These are phyloP conservation scores for Hypoxylon sp. DNA, from an alignment of 2,329 filamentous ascomycete species.

Conservation along the genomic window DNA sequence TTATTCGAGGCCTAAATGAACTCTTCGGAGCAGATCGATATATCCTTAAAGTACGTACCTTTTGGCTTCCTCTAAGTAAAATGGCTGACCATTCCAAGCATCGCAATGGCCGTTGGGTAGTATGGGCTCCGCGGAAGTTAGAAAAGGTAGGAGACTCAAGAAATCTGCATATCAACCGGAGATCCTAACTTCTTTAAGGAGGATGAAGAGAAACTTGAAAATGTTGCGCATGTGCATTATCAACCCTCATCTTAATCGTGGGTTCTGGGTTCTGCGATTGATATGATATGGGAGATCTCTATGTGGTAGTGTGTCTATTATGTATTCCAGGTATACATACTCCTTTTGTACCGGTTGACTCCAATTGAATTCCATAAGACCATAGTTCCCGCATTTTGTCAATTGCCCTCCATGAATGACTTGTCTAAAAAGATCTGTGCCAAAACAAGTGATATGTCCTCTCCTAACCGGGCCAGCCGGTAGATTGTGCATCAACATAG, in stretches of 20 bases:
- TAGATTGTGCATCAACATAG: not conserved
- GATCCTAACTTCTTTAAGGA: slow-evolving; percentile 17
- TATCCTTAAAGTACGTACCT: slow-evolving; percentile 18
- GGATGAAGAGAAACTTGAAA: slow-evolving; percentile 23
- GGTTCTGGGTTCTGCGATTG: not conserved
- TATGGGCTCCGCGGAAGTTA: slow-evolving; percentile 25
- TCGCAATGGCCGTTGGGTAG: slow-evolving; percentile 28
- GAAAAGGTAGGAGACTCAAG: slow-evolving; percentile 11
- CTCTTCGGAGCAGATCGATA: slow-evolving; percentile 16
- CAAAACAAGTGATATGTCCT: not conserved
- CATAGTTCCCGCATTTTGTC: not conserved
- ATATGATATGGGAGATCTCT: not conserved
- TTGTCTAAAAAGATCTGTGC: not conserved
- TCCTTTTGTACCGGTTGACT: not conserved
- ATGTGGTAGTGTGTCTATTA: not conserved
- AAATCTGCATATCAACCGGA: not conserved
- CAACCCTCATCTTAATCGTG: not conserved
- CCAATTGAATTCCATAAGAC: not conserved
- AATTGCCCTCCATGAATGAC: not conserved
- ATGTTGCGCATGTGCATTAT: slow-evolving; percentile 20
- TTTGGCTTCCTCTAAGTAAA: not conserved
- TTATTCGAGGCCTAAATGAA: slow-evolving; percentile 16
- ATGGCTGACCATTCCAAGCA: slow-evolving; percentile 17
- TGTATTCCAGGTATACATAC: not conserved
- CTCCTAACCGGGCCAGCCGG: too few species aligned